Conservation (phyloP, 176 grass and related monocot species). For the Lolium multiflorum region DNA sequence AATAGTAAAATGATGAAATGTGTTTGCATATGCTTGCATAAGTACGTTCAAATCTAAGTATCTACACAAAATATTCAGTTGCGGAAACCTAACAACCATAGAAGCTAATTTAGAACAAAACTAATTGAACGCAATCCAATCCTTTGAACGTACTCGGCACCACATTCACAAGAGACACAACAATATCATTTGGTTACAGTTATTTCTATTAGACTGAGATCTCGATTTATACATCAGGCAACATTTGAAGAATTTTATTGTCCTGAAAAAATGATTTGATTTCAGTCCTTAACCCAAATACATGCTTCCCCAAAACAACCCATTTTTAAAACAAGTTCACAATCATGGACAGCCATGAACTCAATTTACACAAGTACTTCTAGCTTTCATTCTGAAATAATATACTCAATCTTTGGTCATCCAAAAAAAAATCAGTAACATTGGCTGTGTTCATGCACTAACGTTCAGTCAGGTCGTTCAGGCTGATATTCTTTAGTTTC, state of each 20-base stretch:
- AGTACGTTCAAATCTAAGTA: not conserved
- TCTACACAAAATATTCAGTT: not conserved
- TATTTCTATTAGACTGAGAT: not conserved
- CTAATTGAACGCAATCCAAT: not conserved
- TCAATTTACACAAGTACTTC: not conserved
- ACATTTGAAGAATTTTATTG: not conserved
- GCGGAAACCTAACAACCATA: conserved; percentile 13
- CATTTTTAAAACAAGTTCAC: not conserved
- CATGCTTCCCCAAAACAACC: not conserved
- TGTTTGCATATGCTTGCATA: not conserved
- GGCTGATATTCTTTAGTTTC: not conserved
- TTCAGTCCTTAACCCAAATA: not conserved
- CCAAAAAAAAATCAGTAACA: conserved; percentile 22
- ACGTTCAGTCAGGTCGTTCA: not conserved
- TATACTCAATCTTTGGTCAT: not conserved
- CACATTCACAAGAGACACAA: not conserved
- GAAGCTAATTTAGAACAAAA: not conserved
- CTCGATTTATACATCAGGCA: not conserved
- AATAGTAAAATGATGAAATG: conserved; percentile 11
- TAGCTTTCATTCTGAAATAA: not conserved
- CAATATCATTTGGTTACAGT: not conserved
- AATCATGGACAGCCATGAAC: not conserved
- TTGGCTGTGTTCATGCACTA: not conserved
- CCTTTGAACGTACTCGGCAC: not conserved
- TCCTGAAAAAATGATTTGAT: not conserved